These are phyloP conservation scores for Erodium moschatum DNA, from an alignment of 441 rosid species.

Conservation along the genomic window DNA sequence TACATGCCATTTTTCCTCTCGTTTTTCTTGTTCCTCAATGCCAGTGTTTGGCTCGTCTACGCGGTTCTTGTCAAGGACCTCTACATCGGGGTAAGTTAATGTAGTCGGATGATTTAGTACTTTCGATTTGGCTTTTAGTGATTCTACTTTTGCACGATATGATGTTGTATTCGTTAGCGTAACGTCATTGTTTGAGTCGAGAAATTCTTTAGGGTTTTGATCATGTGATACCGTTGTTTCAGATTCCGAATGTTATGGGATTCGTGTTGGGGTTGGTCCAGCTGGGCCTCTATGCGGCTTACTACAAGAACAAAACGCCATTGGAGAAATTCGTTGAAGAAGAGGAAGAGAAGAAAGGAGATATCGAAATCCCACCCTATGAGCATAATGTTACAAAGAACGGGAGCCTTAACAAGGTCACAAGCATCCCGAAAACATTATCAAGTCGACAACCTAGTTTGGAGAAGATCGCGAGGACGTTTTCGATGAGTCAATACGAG, in stretches of 20 bases:
- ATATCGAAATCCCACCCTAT: constrained; percentile 21
- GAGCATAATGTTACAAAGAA: constrained; percentile 16
- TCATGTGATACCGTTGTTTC: constrained; percentile 3
- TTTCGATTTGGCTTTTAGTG: too few species aligned
- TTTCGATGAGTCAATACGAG: constrained; percentile 28
- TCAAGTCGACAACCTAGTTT: constrained; percentile 22
- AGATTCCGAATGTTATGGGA: constrained; percentile 44
- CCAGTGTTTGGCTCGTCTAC: constrained; percentile 52
- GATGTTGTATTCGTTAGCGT: background rate
- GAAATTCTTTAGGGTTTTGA: background rate
- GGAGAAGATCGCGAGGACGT: constrained; percentile 27
- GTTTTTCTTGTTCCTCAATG: constrained; percentile 59
- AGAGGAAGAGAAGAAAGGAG: constrained; percentile 25
- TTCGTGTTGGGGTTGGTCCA: constrained; percentile 39
- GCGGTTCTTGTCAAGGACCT: constrained; percentile 48
- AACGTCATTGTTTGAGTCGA: background rate
- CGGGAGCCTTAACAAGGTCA: constrained; percentile 20
- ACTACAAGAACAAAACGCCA: constrained; percentile 28
- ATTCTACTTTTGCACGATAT: background rate
- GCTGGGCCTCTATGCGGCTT: constrained; percentile 30
- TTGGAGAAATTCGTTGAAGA: constrained; percentile 14
- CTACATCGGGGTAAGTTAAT: constrained; percentile 47
- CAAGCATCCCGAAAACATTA: constrained; percentile 31
- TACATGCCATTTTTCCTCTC: constrained; percentile 76
- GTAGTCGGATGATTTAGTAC: too few species aligned